These are phyloP conservation scores for Guyanaporus albipodus DNA, from an alignment of 768 basidiomycete genomes.

Conservation along the genomic window DNA sequence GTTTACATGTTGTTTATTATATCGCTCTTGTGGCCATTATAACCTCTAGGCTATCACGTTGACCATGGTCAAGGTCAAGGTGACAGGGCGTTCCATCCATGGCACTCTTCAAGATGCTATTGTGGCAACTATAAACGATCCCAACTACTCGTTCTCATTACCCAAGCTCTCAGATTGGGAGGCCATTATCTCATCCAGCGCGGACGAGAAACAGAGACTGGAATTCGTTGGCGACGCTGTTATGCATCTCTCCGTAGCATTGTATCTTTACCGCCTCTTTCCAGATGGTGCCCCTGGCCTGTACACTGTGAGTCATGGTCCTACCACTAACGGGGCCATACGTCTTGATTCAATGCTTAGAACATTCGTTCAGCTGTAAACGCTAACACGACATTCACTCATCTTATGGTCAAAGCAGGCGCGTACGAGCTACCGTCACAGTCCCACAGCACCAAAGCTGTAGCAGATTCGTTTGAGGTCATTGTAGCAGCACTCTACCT, in stretches of 20 bases:
- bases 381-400: conserved; percentile 37
- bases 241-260: conserved; percentile 41
- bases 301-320: conserved; percentile 32
- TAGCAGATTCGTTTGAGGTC: conserved; percentile 46
- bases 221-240: conserved; percentile 48
- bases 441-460: conserved; percentile 33
- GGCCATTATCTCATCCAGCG: conserved; percentile 23
- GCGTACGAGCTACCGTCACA: conserved; percentile 18
- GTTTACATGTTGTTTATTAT: conserved; percentile 11
- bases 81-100: conserved; percentile 13
- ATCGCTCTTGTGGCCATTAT: no score
- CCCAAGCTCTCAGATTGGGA: conserved; percentile 30
- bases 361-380: conserved; percentile 26
- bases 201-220: conserved; percentile 36
- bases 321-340: background rate
- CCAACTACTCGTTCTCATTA: conserved; percentile 24
- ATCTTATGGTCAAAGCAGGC: conserved; percentile 36
- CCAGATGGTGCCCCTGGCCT: conserved; percentile 32
- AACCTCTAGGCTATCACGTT: no score
- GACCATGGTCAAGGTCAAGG: conserved; percentile 21
- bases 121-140: conserved; percentile 27
- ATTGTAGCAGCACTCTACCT: conserved; percentile 42
- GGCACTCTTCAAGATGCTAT: conserved; percentile 21
- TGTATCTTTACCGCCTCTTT: conserved; percentile 34
- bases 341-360: conserved; percentile 5